A percentile compares a stretch with the other conserved stretches of the same genome.
Conservation (phyloP, 1,284 basidiomycete species). For the Tilletiopsis washingtonensis region DNA sequence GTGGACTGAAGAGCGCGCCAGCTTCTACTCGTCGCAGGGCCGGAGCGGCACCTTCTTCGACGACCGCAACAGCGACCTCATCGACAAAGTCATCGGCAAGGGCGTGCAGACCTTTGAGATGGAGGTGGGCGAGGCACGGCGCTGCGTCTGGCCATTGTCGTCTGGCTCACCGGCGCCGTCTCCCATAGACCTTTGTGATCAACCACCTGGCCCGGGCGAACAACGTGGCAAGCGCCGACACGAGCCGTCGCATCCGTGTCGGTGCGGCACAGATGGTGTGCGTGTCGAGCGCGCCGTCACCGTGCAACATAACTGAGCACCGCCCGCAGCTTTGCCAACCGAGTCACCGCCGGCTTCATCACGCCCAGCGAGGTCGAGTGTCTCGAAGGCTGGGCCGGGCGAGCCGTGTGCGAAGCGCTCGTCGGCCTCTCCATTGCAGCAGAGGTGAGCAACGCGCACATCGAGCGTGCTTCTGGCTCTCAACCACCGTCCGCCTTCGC, state of each 20-base stretch:
- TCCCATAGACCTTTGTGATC: constrained; percentile 41
- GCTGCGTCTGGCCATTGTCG: too few species aligned
- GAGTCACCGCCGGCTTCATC: constrained; percentile 67
- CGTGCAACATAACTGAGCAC: background rate
- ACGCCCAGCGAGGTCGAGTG: constrained; percentile 60
- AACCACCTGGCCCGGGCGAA: constrained; percentile 31
- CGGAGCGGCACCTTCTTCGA: constrained; percentile 64
- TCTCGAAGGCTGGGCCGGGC: constrained; percentile 63
- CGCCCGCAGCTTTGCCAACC: constrained; percentile 57
- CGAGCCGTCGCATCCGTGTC: constrained; percentile 55
- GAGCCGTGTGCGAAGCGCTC: constrained; percentile 54
- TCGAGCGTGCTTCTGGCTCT: background rate
- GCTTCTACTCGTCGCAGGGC: constrained; percentile 78
- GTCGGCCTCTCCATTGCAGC: constrained; percentile 17
- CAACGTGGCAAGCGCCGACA: constrained; percentile 2
- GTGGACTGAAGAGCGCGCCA: constrained; percentile 29
- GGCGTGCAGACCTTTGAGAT: constrained; percentile 57
- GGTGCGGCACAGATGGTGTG: constrained; percentile 69
- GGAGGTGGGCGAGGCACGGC: too few species aligned
- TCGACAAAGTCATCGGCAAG: constrained; percentile 54
- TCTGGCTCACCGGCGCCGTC: too few species aligned
- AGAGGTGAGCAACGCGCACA: constrained; percentile 12
- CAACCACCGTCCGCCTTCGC: background rate
- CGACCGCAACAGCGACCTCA: constrained; percentile 63
- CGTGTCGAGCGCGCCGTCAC: background rate